These are phyloP conservation scores for Ordospora pajunii DNA, from an alignment of 371 early-diverging fungal species.

Conservation along the genomic window DNA sequence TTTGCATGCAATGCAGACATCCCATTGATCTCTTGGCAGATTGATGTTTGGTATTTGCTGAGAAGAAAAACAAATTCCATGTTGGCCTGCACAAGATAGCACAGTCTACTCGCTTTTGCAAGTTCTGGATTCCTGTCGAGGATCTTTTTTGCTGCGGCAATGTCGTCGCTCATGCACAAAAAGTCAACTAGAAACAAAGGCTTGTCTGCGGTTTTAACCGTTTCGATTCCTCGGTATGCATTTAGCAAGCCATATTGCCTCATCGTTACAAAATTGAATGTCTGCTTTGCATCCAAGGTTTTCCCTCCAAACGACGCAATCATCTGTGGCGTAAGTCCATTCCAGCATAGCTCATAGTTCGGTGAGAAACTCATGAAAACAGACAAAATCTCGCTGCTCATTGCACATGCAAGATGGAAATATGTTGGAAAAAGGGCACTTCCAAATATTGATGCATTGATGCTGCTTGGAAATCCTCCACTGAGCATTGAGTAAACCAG, in stretches of 20 bases:
- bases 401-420: constrained; percentile 41
- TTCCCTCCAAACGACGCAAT: neutral
- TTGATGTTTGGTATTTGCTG: constrained; percentile 11
- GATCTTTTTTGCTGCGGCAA: constrained; percentile 2
- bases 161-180: constrained; percentile 32
- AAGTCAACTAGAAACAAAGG: constrained; percentile 52
- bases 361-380: constrained; percentile 14
- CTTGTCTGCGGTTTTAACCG: constrained; percentile 15
- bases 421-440: constrained; percentile 38
- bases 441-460: constrained; percentile 51
- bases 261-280: constrained; percentile 36
- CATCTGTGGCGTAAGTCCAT: constrained; percentile 41
- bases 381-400: neutral
- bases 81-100: constrained; percentile 24
- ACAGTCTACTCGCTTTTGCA: neutral
- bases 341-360: constrained; percentile 22
- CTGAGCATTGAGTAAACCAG: constrained; percentile 52
- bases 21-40: constrained; percentile 34
- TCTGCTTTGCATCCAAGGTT: neutral
- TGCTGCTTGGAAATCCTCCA: constrained; percentile 43
- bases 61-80: constrained; percentile 29
- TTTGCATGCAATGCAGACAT: constrained; percentile 36
- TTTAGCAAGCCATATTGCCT: constrained; percentile 21
- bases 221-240: neutral
- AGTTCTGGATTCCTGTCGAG: constrained; percentile 36